Base-by-base conservation (phyloP, 1,284 basidiomycete genomes). In the Leccinum subfulvum region DNA sequence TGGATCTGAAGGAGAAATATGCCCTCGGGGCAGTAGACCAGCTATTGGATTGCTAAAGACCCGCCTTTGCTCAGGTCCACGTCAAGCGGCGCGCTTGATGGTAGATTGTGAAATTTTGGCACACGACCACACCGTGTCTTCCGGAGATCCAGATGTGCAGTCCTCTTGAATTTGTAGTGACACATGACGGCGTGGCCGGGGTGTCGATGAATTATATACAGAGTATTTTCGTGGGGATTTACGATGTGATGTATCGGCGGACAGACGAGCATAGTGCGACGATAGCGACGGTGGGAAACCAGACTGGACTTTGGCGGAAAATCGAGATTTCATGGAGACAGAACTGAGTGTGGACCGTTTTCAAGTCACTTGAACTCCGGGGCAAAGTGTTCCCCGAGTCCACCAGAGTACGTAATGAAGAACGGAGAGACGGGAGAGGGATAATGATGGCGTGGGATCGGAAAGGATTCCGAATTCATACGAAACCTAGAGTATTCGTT, bases 101-200 rank as follows among this genome's bases (percentile, higher is more conserved):
- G 62, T 30, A 37, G 72, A 75, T 37, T 62, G 73, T 0, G 75
- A 67, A 10, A 73, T 76, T 57, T 76, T 73, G 41, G 72, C 72
- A 66, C 72, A 73, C 44, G 72, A 75, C 72, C 72, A 73, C 33
- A 73, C 26, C 26, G 3, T 52, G 28, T 67, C 64, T 60, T 57
- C 62, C 8, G 64, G 51, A 4, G 62, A 54, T 8, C 21, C 62
- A 54, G 63, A 55, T 62, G 49, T 44, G 28, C 28, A 49, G 14
- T 39, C 30, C 26, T 65, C 63, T 26, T 63, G 49, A 3, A 57
- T 51, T 51, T 51, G 47, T 23, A 65, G 53, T 37, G 65, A 69
- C 23, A 52, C 35, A 54, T 63, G 64, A 1, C 66, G 69, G 21
- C 39, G 65, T 52, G 62, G 28, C 52, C 16, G 70, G n/a, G 62